Conservation (phyloP, 163 green algal genomes). For the Dunaliella salina region DNA sequence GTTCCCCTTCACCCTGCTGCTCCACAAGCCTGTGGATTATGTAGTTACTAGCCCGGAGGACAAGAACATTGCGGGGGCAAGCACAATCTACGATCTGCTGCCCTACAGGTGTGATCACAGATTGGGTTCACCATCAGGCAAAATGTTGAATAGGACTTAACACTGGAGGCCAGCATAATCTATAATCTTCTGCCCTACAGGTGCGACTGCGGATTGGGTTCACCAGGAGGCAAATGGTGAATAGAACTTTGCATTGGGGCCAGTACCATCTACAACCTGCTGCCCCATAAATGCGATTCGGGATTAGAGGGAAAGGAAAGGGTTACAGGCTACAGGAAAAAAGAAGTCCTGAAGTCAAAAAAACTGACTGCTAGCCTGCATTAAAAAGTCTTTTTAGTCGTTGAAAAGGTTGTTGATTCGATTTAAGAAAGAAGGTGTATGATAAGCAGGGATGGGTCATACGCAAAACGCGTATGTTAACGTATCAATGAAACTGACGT, state of each 20-base stretch:
- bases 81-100: constrained; percentile 55
- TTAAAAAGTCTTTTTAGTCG: too few relatives aligned
- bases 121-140: background rate
- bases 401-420: too few relatives aligned
- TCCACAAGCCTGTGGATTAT: constrained; percentile 51
- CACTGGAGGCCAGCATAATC: background rate
- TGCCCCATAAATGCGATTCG: too few relatives aligned
- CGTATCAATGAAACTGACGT: too few relatives aligned
- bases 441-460: too few relatives aligned
- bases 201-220: background rate
- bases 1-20: constrained; percentile 34
- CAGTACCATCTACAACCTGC: constrained; percentile 53
- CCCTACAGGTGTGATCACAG: constrained; percentile 39
- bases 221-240: too few relatives aligned
- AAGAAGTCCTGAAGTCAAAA: too few relatives aligned
- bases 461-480: too few relatives aligned
- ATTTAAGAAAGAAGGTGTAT: too few relatives aligned
- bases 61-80: constrained; percentile 34
- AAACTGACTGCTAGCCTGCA: too few relatives aligned
- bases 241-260: constrained; percentile 36
- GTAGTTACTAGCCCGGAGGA: constrained; percentile 52
- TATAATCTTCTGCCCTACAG: background rate
- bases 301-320: too few relatives aligned
- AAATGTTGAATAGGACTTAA: background rate
- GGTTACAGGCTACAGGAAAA: too few relatives aligned